Evolutionary conservation across 345 rosid species (phyloP).

Genomic region (Eucalyptus albens): DNA sequence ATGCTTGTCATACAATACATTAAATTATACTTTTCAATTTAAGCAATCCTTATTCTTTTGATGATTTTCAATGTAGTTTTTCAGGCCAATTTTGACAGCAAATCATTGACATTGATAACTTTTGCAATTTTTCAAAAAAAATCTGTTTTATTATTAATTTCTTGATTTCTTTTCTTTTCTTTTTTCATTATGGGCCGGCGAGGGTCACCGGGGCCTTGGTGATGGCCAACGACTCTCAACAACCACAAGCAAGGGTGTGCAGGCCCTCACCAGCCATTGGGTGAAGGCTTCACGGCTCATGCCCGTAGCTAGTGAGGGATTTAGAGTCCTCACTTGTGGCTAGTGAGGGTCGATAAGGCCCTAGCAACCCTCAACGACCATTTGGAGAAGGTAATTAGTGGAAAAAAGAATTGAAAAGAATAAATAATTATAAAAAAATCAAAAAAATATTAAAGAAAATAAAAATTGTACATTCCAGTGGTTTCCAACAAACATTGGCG

Average conservation of each 20-base stretch:
- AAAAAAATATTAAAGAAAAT: too few species aligned
- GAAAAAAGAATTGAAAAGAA: too few species aligned
- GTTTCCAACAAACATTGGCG: not conserved
- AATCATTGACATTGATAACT: too few species aligned
- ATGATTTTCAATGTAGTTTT: too few species aligned
- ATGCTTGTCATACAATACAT: not conserved
- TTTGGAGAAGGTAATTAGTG: not conserved
- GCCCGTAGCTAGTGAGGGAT: not conserved
- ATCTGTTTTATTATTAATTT: too few species aligned
- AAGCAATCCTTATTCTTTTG: too few species aligned
- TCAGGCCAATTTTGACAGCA: fast-evolving
- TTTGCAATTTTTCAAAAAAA: not conserved
- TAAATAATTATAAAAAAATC: too few species aligned
- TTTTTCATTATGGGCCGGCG: not conserved
- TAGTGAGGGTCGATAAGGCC: not conserved
- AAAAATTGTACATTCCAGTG: fast-evolving
- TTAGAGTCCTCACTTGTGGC: not conserved
- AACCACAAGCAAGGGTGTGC: not conserved
- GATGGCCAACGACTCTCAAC: too few species aligned
- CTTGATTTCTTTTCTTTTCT: too few species aligned
- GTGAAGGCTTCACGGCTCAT: not conserved
- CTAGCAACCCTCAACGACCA: not conserved
- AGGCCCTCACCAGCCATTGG: fast-evolving
- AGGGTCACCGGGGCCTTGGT: fast-evolving
- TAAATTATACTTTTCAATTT: not conserved